phyloP scores from a whole-genome alignment of 495 filamentous ascomycete genomes.

The Filosporella fistucella region DNA sequence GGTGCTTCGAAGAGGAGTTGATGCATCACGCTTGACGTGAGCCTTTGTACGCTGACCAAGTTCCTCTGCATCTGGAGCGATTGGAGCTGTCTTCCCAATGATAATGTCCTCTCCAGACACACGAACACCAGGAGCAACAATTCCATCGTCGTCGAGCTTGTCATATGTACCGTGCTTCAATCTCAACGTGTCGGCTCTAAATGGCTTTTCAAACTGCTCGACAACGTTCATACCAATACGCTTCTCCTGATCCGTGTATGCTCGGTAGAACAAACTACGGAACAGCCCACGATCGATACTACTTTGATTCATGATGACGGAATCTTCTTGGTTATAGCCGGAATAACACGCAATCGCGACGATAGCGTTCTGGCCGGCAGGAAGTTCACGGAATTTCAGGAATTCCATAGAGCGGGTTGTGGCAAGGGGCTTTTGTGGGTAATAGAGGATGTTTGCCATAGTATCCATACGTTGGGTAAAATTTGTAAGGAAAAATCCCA shows the following conservation, averaged over 20 bases:
- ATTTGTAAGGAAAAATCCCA: conserved; percentile 98
- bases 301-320: conserved; percentile 99
- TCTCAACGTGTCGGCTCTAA: conserved; percentile 76
- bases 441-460: conserved; percentile 98
- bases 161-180: conserved; percentile 96
- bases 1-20: conserved; percentile 88
- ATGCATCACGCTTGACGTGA: conserved; percentile 91
- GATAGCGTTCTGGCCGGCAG: conserved; percentile 96
- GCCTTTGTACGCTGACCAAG: conserved; percentile 84
- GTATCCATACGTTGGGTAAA: conserved; percentile 96
- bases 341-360: conserved; percentile 96
- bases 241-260: conserved; percentile 95
- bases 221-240: conserved; percentile 83
- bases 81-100: conserved; percentile 95
- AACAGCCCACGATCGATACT: conserved; percentile 96
- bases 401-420: conserved; percentile 99
- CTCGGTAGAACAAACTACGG: conserved; percentile 95
- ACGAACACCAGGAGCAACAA: conserved; percentile 86
- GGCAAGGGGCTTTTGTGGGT: conserved; percentile 94
- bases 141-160: conserved; percentile 93
- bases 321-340: conserved; percentile 99
- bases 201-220: conserved; percentile 93
- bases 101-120: conserved; percentile 98
- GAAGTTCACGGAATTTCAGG: conserved; percentile 93
- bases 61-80: conserved; percentile 88